A percentile compares a stretch with the other conserved stretches of the same genome.
Evolutionary conservation across 129 eudicot species (phyloP).

Genomic region (Lactuca saligna): DNA sequence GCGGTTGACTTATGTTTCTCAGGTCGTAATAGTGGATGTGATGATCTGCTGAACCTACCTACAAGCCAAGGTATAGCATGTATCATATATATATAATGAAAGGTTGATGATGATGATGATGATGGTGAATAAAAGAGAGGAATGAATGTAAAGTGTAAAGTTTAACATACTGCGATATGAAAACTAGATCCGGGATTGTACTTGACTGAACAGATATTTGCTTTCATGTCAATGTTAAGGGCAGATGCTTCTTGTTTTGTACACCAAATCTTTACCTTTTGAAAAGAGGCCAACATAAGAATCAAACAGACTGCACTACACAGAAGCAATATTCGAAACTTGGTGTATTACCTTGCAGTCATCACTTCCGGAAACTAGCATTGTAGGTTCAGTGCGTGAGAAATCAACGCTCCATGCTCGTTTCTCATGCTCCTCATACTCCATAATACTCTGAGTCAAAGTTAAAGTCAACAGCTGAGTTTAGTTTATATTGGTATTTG

Average conservation of each 20-base stretch:
- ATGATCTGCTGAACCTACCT: constrained; percentile 98
- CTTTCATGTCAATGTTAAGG: constrained; percentile 92
- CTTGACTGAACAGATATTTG: constrained; percentile 96
- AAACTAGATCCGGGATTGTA: constrained; percentile 93
- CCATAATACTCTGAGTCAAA: constrained; percentile 74
- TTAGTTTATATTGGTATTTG: not conserved
- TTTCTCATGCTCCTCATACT: constrained; percentile 98
- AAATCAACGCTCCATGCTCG: constrained; percentile 99
- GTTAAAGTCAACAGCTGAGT: not conserved
- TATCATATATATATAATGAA: not conserved
- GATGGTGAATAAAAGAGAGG: too few relatives aligned
- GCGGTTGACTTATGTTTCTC: constrained; percentile 80
- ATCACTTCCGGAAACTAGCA: constrained; percentile 96
- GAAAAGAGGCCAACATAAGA: not conserved
- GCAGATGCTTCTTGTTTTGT: constrained; percentile 88
- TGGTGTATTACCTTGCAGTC: constrained; percentile 74
- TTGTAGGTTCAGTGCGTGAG: constrained; percentile 82
- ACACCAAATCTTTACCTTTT: constrained; percentile 93
- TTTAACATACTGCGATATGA: constrained; percentile 79
- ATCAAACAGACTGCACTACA: not conserved
- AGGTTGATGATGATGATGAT: too few relatives aligned
- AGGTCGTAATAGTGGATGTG: constrained; percentile 87
- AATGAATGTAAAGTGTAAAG: not conserved
- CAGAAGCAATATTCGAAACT: too few relatives aligned
- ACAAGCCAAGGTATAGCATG: constrained; percentile 18